Conservation (phyloP, 192 early-diverging fungal genomes). For the Entomortierella chlamydospora region DNA sequence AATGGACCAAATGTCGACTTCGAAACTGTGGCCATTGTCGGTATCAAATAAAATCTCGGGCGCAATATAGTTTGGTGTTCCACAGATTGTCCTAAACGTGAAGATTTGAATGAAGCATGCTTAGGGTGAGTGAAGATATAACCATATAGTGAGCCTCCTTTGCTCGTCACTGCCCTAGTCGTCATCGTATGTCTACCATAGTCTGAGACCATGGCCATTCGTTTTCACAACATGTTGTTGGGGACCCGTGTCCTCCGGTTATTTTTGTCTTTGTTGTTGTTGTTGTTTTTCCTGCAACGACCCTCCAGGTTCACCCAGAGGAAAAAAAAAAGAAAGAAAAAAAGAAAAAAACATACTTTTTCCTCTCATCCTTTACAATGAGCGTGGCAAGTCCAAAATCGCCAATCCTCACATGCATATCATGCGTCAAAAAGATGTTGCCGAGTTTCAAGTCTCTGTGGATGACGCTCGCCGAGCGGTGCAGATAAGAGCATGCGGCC, state of each 20-base stretch:
- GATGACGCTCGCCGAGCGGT: constrained; percentile 76
- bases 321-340: no score
- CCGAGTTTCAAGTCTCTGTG: constrained; percentile 97
- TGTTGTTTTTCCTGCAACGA: no score
- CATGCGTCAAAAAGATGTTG: constrained; percentile 87
- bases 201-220: no score
- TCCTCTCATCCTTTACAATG: constrained; percentile 83
- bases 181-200: no score
- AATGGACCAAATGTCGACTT: constrained; percentile 95
- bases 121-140: neutral
- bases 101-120: neutral
- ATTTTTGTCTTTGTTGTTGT: no score
- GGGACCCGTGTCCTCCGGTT: no score
- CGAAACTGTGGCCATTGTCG: constrained; percentile 87
- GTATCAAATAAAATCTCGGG: constrained; percentile 91
- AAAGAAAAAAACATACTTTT: constrained; percentile 70
- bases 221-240: no score
- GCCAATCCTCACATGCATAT: constrained; percentile 90
- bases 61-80: constrained; percentile 98
- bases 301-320: no score
- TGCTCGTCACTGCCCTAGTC: no score
- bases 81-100: constrained; percentile 84
- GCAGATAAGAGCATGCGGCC: constrained; percentile 84
- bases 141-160: no score
- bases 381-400: constrained; percentile 97